Conservation (phyloP, 345 rosid genomes). For the Corymbia maculata region DNA sequence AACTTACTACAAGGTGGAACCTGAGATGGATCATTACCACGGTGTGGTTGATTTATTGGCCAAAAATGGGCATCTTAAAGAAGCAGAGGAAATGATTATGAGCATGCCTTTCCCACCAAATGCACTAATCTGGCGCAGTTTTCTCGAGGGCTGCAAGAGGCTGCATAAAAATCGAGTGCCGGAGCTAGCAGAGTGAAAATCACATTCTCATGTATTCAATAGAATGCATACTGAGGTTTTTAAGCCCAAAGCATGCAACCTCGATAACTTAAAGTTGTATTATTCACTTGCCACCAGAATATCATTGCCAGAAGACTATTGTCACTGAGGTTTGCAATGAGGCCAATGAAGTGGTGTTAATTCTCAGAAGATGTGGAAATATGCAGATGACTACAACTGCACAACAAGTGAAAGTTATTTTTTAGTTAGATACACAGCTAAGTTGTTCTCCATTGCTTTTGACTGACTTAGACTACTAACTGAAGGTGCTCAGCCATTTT, state of each 20-base stretch:
- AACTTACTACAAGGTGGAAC: conserved; percentile 38
- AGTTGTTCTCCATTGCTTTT: not conserved
- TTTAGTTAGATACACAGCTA: not conserved
- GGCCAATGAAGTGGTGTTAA: not conserved
- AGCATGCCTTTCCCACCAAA: conserved; percentile 71
- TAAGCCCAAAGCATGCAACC: not conserved
- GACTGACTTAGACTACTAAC: not conserved
- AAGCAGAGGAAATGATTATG: conserved; percentile 55
- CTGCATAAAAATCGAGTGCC: not conserved
- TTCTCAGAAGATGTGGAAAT: not conserved
- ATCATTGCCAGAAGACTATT: not conserved
- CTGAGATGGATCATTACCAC: conserved; percentile 69
- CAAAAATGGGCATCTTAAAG: conserved; percentile 42
- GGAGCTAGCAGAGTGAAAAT: not conserved
- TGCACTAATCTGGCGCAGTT: conserved; percentile 57
- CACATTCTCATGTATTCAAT: not conserved
- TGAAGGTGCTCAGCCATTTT: not conserved
- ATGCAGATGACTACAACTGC: not conserved
- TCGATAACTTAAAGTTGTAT: not conserved
- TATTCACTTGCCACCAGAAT: not conserved
- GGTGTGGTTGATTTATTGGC: conserved; percentile 64
- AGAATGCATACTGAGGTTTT: not conserved
- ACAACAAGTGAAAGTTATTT: not conserved
- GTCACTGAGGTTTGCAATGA: not conserved
- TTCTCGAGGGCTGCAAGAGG: conserved; percentile 66